A percentile compares a stretch with the other conserved stretches of the same genome.
Evolutionary conservation across 768 basidiomycete genomes (phyloP).

Genomic region (Amanita pallidorosea): DNA sequence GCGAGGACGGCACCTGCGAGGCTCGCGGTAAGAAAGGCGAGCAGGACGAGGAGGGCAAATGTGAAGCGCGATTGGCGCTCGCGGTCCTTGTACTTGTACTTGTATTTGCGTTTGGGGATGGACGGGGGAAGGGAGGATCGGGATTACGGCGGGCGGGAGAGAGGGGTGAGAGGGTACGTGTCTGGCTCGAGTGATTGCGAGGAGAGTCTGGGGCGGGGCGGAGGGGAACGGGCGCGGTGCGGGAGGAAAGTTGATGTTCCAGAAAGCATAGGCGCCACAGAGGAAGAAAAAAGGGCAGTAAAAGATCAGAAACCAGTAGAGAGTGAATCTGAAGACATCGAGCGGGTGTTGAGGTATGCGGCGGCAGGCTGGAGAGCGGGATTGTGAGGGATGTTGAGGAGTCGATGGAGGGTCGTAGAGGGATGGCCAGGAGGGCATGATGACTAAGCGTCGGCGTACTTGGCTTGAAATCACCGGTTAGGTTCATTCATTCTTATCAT

Average conservation of each 20-base stretch:
- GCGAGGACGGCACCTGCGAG: constrained; percentile 36
- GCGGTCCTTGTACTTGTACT: constrained; percentile 11
- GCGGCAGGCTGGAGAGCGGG: constrained; percentile 29
- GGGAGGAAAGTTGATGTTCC: constrained; percentile 41
- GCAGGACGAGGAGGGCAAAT: constrained; percentile 34
- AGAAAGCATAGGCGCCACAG: constrained; percentile 39
- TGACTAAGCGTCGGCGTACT: background rate
- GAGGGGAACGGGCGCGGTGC: constrained; percentile 6
- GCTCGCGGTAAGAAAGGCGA: constrained; percentile 29
- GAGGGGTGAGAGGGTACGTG: constrained; percentile 6
- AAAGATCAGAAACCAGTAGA: constrained; percentile 42
- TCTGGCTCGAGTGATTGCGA: background rate
- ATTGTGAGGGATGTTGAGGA: constrained; percentile 29
- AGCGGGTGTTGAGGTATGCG: constrained; percentile 29
- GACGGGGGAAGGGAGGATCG: background rate
- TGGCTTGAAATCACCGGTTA: too few relatives aligned
- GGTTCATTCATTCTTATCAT: too few relatives aligned
- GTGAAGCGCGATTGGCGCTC: constrained; percentile 34
- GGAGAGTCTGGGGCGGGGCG: background rate
- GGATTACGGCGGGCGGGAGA: background rate
- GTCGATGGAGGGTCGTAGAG: constrained; percentile 41
- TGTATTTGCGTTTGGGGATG: background rate
- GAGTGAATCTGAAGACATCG: constrained; percentile 41
- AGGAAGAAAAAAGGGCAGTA: constrained; percentile 39
- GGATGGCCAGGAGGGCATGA: constrained; percentile 34